These are phyloP conservation scores for Corylus heterophylla DNA, from an alignment of 306 rosid genomes.

Conservation along the genomic window DNA sequence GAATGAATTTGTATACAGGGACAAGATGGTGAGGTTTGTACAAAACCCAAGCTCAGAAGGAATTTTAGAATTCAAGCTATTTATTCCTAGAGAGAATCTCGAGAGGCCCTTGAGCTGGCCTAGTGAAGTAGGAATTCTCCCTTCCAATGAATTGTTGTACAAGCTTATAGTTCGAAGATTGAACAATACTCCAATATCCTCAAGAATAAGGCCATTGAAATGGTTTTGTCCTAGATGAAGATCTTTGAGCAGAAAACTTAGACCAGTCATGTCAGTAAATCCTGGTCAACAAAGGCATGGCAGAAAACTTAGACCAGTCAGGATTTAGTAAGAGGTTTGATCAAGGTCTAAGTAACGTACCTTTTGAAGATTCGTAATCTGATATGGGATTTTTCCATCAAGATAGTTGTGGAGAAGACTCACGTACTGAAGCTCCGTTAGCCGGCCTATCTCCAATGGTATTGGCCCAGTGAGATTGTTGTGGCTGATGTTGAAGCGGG, in stretches of 20 bases:
- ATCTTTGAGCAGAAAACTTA: conserved; percentile 48
- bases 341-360: conserved; percentile 52
- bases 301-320: conserved; percentile 52
- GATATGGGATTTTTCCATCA: conserved; percentile 50
- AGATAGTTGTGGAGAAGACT: conserved; percentile 41
- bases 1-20: conserved; percentile 43
- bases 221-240: conserved; percentile 42
- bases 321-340: conserved; percentile 35
- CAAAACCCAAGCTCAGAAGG: conserved; percentile 64
- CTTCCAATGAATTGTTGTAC: neutral
- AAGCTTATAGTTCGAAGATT: conserved; percentile 23
- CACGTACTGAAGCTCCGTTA: conserved; percentile 54
- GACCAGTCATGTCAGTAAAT: too few relatives aligned
- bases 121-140: too few relatives aligned
- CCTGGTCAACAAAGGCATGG: conserved; percentile 46
- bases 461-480: too few relatives aligned
- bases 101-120: conserved; percentile 39
- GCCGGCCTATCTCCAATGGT: neutral
- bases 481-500: too few relatives aligned
- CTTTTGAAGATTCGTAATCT: conserved; percentile 54
- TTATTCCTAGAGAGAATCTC: conserved; percentile 29
- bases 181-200: conserved; percentile 32
- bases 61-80: conserved; percentile 47
- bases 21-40: conserved; percentile 44
- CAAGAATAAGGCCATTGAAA: conserved; percentile 44